Evolutionary conservation across 2,329 filamentous ascomycete species (phyloP), one percentile per base, ranked within the genome.

Genomic region (Nemania sp.): DNA sequence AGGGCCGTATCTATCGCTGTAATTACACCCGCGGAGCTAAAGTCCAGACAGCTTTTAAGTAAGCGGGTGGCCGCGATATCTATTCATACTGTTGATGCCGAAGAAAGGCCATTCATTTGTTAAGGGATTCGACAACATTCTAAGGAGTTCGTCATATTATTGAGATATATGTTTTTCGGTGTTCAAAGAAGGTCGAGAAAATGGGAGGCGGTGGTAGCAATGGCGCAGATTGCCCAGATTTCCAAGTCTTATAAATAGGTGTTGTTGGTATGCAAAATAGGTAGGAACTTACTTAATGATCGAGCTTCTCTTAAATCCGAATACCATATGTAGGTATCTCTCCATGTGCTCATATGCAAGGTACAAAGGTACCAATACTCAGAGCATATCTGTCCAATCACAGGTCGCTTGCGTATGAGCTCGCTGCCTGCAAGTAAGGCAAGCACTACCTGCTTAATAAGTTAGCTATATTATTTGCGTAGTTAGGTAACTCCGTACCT

Each of bases 351-450:
- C 20, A 41, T 38, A 55, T 62, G 58, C 45, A 66, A 62, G 64
- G 54, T 62, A 55, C 54, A 38, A 51, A 64, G 43, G 45, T 62
- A 57, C 43, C 10, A 55, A 24, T 13, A 29, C 22, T 13, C 10
- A 11, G 22, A 38, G 20, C 35, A 35, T 5, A 22, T 29, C 20
- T 49, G 41, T 55, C 69, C 67, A 69, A 71, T 69, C 67, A 63
- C 7, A 52, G 43, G 29, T 66, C 41, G 70, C 66, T 72, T 72
- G 70, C 70, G 70, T 72, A 72, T 47, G 60, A 70, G 58, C 41
- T 69, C 62, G 68, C 70, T 72, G 70, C 70, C 70, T 72, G 53
- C 52, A 49, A 26, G 32, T 49, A 47, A n/a, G 29, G 32, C 22
- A 29, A 18, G 35, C 15, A 27, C 47, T 27, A 11, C 47, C 47